Evolutionary conservation across 1,139 yeast genomes (phyloP).

Genomic region (Yamadazyma sp.): DNA sequence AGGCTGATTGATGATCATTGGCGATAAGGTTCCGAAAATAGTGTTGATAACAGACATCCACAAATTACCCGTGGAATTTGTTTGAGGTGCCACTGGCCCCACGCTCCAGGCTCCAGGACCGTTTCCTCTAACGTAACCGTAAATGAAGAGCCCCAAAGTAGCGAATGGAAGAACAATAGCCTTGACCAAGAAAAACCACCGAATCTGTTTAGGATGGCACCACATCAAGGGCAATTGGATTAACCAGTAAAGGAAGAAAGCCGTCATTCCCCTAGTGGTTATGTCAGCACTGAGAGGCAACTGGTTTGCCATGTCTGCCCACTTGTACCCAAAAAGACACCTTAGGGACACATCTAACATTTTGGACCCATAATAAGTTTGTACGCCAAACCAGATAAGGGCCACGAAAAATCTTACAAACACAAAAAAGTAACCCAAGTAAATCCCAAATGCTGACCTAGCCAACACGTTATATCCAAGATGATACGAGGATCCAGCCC

Average conservation of each 20-base stretch:
- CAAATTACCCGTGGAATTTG: conserved; percentile 11
- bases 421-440: conserved; percentile 14
- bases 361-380: conserved; percentile 14
- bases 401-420: conserved; percentile 17
- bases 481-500: conserved; percentile 17
- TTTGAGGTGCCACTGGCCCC: conserved; percentile 8
- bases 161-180: conserved; percentile 16
- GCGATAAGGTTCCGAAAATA: conserved; percentile 17
- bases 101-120: conserved; percentile 18
- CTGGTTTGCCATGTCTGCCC: conserved; percentile 14
- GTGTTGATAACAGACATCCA: conserved; percentile 18
- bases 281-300: conserved; percentile 14
- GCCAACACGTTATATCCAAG: conserved; percentile 16
- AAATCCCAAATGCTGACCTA: conserved; percentile 15
- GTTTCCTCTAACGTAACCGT: conserved; percentile 14
- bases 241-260: conserved; percentile 16
- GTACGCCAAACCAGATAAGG: conserved; percentile 17
- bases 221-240: conserved; percentile 18
- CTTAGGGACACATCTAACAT: conserved; percentile 13
- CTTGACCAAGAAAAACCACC: conserved; percentile 15
- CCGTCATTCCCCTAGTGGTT: conserved; percentile 13
- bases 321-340: conserved; percentile 17
- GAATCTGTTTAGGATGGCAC: conserved; percentile 16
- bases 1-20: conserved; percentile 19
- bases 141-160: conserved; percentile 15